A percentile compares a stretch with the other conserved stretches of the same genome.
phyloP scores from a whole-genome alignment of 176 grass and related monocot species.

The Raddia guianensis region DNA sequence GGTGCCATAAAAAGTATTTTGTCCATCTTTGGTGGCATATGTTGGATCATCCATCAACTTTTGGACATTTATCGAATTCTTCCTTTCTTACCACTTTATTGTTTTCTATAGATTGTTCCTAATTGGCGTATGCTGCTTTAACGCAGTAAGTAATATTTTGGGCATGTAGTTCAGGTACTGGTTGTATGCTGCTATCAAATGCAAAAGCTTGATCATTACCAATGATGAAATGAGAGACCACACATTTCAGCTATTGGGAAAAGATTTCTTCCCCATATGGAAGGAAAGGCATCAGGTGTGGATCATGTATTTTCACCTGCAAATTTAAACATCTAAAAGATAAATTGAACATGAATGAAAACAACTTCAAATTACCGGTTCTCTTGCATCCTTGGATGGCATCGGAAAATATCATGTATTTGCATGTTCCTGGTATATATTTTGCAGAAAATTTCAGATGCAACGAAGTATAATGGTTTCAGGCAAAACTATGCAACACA shows the following conservation, averaged over 20 bases:
- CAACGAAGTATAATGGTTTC: not conserved
- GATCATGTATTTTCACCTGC: constrained; percentile 28
- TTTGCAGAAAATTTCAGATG: constrained; percentile 9
- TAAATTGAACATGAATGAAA: not conserved
- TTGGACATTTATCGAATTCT: no score
- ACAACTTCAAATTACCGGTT: not conserved
- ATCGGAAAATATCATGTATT: not conserved
- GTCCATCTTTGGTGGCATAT: no score
- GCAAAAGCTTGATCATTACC: constrained; percentile 72
- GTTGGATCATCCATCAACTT: no score
- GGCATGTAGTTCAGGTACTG: constrained; percentile 73
- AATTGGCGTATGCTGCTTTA: constrained; percentile 28
- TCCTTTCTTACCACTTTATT: not conserved
- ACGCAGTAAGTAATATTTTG: constrained; percentile 42
- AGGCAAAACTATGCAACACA: constrained; percentile 2
- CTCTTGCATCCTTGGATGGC: not conserved
- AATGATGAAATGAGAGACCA: constrained; percentile 95
- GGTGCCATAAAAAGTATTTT: no score
- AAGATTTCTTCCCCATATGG: constrained; percentile 72
- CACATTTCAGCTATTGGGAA: constrained; percentile 66
- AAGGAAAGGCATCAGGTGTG: constrained; percentile 86
- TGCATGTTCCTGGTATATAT: not conserved
- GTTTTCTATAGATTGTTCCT: not conserved
- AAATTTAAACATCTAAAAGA: constrained; percentile 14
- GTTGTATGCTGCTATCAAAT: constrained; percentile 83